These are phyloP conservation scores for Tricholoma matsutake DNA, from an alignment of 768 basidiomycete genomes.

Conservation along the genomic window DNA sequence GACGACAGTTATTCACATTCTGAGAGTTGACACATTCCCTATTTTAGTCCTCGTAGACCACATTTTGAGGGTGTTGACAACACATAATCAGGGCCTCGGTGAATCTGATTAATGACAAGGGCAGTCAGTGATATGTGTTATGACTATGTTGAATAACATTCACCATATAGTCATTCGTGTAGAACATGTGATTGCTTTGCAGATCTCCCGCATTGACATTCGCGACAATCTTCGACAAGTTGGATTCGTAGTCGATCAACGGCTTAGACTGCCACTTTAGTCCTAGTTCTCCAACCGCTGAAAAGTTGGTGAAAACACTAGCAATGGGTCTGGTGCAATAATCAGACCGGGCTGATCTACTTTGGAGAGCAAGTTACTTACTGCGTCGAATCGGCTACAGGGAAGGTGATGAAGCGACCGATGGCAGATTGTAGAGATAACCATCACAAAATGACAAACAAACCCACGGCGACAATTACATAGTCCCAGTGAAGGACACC, in stretches of 20 bases:
- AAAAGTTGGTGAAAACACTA: conserved; percentile 56
- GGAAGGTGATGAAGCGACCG: conserved; percentile 69
- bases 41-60: conserved; percentile 55
- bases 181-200: conserved; percentile 62
- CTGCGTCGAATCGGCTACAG: conserved; percentile 48
- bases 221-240: conserved; percentile 31
- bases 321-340: conserved; percentile 45
- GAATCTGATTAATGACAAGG: conserved; percentile 40
- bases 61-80: too few species aligned
- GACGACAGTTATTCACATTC: conserved; percentile 40
- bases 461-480: too few species aligned
- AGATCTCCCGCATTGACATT: conserved; percentile 55
- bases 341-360: background rate
- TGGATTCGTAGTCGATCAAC: conserved; percentile 36
- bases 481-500: too few species aligned
- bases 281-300: conserved; percentile 22
- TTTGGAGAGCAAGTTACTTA: conserved; percentile 36
- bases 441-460: too few species aligned
- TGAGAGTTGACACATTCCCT: conserved; percentile 64
- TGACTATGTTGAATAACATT: conserved; percentile 3
- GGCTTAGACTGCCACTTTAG: conserved; percentile 15
- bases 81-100: conserved; percentile 57
- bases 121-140: background rate
- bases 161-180: conserved; percentile 68
- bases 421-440: conserved; percentile 30